Conservation (phyloP, 2,329 filamentous ascomycete genomes). For the Nemania sp. region DNA sequence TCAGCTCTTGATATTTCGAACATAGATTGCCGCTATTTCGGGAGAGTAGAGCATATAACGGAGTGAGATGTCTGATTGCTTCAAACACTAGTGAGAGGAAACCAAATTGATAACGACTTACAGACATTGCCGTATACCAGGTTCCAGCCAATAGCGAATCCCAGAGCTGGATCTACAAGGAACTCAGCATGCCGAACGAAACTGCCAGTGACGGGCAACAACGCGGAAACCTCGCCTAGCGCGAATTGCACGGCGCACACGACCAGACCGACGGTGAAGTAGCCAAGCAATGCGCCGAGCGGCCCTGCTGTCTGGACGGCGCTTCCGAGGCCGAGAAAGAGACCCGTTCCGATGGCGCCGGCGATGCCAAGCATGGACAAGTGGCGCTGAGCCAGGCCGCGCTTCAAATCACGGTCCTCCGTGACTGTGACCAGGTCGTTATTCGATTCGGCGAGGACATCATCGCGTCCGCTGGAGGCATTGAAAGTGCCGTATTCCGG, state of each 20-base stretch:
- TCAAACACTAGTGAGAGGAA: neutral
- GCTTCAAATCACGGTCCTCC: slow-evolving; percentile 54
- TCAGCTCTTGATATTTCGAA: neutral
- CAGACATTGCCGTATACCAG: slow-evolving; percentile 55
- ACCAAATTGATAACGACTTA: neutral
- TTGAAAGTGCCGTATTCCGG: slow-evolving; percentile 26
- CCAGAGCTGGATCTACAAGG: slow-evolving; percentile 63
- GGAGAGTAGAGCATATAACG: too few relatives aligned
- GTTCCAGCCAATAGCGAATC: slow-evolving; percentile 58
- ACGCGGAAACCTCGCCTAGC: slow-evolving; percentile 62
- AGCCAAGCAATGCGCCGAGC: slow-evolving; percentile 53
- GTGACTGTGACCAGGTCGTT: slow-evolving; percentile 51
- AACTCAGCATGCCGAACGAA: slow-evolving; percentile 64
- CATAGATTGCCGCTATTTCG: neutral
- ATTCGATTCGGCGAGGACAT: slow-evolving; percentile 22
- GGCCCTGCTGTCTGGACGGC: slow-evolving; percentile 56
- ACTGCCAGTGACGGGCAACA: slow-evolving; percentile 64
- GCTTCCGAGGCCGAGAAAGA: slow-evolving; percentile 61
- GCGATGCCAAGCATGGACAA: slow-evolving; percentile 66
- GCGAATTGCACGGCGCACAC: slow-evolving; percentile 62
- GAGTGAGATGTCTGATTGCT: neutral
- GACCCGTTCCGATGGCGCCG: slow-evolving; percentile 62
- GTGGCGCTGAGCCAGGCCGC: slow-evolving; percentile 57
- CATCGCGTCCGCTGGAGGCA: slow-evolving; percentile 3
- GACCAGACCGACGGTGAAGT: slow-evolving; percentile 59